A percentile compares a stretch with the other conserved stretches of the same genome.
Conservation (phyloP, 257 asterid genomes). For the Plantago ovata region DNA sequence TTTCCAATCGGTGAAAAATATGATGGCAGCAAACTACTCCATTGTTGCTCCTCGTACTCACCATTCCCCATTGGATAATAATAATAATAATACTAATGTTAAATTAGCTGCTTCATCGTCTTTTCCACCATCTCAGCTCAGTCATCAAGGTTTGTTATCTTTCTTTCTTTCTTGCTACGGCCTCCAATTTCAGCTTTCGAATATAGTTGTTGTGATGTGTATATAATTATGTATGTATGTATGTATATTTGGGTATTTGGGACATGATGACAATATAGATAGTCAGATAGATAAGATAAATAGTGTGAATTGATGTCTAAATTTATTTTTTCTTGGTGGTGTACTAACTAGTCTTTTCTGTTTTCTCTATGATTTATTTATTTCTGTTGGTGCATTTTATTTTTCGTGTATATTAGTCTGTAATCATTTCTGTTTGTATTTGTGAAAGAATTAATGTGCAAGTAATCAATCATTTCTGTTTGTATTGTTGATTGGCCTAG, state of each 20-base stretch:
- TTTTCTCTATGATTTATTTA: too few species aligned
- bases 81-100: not conserved
- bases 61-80: not conserved
- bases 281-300: too few species aligned
- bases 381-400: not conserved
- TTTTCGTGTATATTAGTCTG: too few species aligned
- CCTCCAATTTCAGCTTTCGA: not conserved
- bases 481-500: constrained; percentile 1
- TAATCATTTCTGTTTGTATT: too few species aligned
- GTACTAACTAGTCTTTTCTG: too few species aligned
- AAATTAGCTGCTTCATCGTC: constrained; percentile 16
- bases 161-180: not conserved
- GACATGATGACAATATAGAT: too few species aligned
- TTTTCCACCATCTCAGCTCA: constrained; percentile 5
- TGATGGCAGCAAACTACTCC: constrained; percentile 12
- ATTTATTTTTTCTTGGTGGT: too few species aligned
- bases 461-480: not conserved
- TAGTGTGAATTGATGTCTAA: too few species aligned
- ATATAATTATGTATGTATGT: too few species aligned
- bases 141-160: constrained; percentile 7
- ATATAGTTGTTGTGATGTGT: not conserved
- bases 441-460: too few species aligned
- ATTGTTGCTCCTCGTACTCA: not conserved
- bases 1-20: not conserved
- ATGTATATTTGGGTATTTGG: too few species aligned